Percentiles rank a stretch among this genome's conserved stretches.
phyloP scores from a whole-genome alignment of 2,329 filamentous ascomycete genomes.

The Curvularia sp. region DNA sequence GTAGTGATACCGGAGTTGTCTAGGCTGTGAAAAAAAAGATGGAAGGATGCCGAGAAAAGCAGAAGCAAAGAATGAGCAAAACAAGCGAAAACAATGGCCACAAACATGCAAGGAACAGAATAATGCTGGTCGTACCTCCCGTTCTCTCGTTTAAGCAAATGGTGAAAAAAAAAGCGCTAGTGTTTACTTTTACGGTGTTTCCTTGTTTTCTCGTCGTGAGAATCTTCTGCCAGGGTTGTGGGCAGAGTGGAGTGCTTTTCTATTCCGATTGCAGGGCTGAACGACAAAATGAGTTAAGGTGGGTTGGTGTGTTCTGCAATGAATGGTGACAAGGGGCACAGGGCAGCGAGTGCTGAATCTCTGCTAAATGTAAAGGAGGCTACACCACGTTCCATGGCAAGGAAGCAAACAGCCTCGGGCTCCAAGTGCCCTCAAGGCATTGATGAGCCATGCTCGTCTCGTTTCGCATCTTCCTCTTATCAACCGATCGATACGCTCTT shows the following conservation, averaged over 20 bases:
- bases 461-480: neutral
- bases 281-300: neutral
- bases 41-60: neutral
- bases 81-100: neutral
- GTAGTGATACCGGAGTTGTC: too few relatives aligned
- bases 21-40: neutral
- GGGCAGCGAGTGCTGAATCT: neutral
- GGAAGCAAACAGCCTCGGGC: neutral
- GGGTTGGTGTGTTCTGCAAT: neutral
- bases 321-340: neutral
- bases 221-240: neutral
- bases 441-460: neutral
- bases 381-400: neutral
- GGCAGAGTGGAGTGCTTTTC: neutral
- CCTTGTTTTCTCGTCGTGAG: neutral
- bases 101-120: neutral
- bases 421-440: too few relatives aligned
- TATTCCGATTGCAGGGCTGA: neutral
- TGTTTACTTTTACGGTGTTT: neutral
- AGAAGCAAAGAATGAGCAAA: neutral
- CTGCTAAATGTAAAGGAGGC: neutral
- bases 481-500: conserved; percentile 13
- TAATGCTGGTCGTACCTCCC: neutral
- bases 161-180: neutral
- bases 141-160: neutral